Evolutionary conservation across 768 basidiomycete genomes (phyloP), one percentile per base, ranked within the genome.

Genomic region (Agaricus blazei): DNA sequence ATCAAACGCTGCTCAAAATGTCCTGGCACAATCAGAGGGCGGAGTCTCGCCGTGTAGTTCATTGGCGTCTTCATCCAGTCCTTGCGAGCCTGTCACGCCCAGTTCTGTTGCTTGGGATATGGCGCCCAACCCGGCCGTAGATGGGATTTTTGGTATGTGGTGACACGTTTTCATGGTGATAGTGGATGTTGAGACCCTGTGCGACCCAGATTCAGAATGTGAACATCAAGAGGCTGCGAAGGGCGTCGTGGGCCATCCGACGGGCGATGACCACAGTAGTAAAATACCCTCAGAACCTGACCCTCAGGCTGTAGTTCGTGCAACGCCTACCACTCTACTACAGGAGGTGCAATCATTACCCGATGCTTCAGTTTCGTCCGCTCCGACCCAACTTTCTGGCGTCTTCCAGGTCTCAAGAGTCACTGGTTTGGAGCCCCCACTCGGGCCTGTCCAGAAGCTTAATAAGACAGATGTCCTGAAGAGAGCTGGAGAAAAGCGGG

Each of bases 401-500:
- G 31, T 56, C 8, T 56, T 56, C 31, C 48, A 48, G 9, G 54
- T 56, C 1, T 9, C 50, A 23, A 48, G 54, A 19, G 41, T 34
- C 12, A 28, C 51, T 2, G 51, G 50, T 34, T 48, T 42, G 36
- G 28, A 34, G 12, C 40, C 45, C 29, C 48, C 15, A 48, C 47
- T 11, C 8, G 11, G 57, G 40, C 27, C 54, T 9, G 40, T 48
- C 8, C 65, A 60, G n/a, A 65, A 62, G 46, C 44, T 40, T 50
- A 59, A 63, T 44, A 65, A 62, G 56, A 65, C 65, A 34, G 69
- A 69, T 9, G 68, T 85, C 23, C 57, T 90, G 31, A 70, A 65
- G 43, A 75, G 76, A 12, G 87, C 86, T 12, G 73, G 69, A 52
- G 79, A 80, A 61, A 75, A 79, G 62, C 78, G 80, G 56, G 67